A percentile compares a stretch with the other conserved stretches of the same genome.
phyloP scores from a whole-genome alignment of 371 early-diverging fungal species.

The Mortierella sp. region DNA sequence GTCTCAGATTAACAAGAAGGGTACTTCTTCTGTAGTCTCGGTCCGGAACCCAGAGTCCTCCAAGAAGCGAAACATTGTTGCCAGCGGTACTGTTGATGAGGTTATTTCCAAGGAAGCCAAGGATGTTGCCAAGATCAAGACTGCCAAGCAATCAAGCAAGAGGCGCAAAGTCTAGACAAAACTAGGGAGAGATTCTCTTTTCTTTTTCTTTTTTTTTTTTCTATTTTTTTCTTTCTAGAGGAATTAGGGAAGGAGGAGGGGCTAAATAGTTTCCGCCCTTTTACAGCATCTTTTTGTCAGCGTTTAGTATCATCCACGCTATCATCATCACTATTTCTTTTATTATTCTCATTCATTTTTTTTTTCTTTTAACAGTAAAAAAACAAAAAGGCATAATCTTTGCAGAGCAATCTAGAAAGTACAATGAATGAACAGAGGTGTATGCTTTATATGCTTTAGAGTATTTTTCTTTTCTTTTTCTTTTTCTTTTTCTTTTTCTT shows the following conservation, averaged over 20 bases:
- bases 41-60: slow-evolving; percentile 79
- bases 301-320: no score
- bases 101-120: slow-evolving; percentile 48
- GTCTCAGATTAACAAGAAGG: slow-evolving; percentile 62
- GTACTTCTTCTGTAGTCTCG: slow-evolving; percentile 74
- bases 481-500: neutral
- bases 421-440: no score
- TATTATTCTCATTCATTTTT: no score
- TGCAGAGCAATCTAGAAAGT: no score
- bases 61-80: slow-evolving; percentile 64
- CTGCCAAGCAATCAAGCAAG: slow-evolving; percentile 42
- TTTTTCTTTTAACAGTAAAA: no score
- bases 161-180: slow-evolving; percentile 43
- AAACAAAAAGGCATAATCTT: no score
- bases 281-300: no score
- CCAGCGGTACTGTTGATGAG: slow-evolving; percentile 39
- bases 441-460: no score
- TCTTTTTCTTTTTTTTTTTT: neutral
- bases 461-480: neutral
- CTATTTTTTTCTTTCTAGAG: neutral
- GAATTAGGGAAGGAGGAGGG: no score
- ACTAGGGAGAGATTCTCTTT: neutral
- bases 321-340: no score
- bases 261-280: no score
- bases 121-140: slow-evolving; percentile 48